Base-by-base conservation (phyloP, 2,329 filamentous ascomycete species). In the Keithomyces neogunnii region DNA sequence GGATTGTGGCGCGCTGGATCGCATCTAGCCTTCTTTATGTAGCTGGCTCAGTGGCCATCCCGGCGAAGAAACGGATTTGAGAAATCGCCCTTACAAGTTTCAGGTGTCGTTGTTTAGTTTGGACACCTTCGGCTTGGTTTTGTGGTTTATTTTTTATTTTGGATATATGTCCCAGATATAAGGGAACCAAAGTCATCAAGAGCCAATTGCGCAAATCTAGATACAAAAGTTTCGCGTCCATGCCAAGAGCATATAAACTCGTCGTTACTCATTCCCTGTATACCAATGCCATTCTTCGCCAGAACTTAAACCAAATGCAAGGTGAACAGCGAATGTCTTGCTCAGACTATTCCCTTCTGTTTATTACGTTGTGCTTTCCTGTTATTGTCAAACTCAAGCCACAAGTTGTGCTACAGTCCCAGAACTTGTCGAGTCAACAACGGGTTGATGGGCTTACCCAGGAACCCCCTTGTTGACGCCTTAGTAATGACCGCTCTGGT, bases 1-100 rank as follows among this genome's bases (percentile, higher is more conserved):
- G 68, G 66, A 67, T 73, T 50, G 59, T 75, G n/a, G 72, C 74
- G 38, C 64, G 60, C 51, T 62, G 62, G 53, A 60, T 63, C 26
- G 61, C 60, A 28, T 57, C 57, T 13, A 55, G 56, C 47, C 57
- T 69, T 48, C 57, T 59, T 46, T 52, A 51, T 45, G 60, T 66
- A 54, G 66, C 64, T 19, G 33, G 36, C 32, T 53, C 55, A 38
- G 35, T 61, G 30, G 53, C 58, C 38, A 57, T 56, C 46, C 57
- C 57, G 52, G 56, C 58, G 42, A 71, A 70, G 57, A 77, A 76
- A 62, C 62, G 62, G 56, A 67, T 69, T 13, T 65, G 55, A 56
- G 13, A 29, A 28, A 10, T 9, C 28, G 26, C 40, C 19, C 19
- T 19, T 30, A 13, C 40, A 29, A 11, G 5, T 44, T 44, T 44